Evolutionary conservation across 352 stramenopile species (phyloP), one percentile per base, ranked within the genome.

Genomic region (Globisporangium sylvaticum): DNA sequence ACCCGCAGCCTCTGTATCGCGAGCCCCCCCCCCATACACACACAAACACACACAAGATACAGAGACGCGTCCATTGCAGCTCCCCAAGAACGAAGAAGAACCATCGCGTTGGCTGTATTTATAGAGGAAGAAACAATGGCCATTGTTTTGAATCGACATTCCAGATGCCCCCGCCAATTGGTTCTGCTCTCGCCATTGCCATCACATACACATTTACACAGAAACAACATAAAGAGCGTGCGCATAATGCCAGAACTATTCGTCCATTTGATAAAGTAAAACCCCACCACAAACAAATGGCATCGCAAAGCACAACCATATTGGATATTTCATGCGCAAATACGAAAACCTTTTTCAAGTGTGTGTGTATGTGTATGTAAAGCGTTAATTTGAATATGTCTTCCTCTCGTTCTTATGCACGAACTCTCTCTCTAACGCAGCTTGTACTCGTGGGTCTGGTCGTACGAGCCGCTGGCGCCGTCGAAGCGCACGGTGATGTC

Each of bases 401-500:
- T 12, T 48, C 20, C n/a, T 60, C 29, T 60, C 10, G 42, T 22
- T 46, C 14, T 10, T 37, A 10, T 60, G 9, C 15, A 22, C 3
- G 29, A 1, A 20, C 60, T 79, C 20, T 44, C 60, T 79, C 12
- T 44, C 56, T 91, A 96, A 65, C 88, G 86, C 69, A 97, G 75
- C 64, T 93, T 90, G 76, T 91, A 96, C 66, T 82, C 76, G 65
- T 94, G 80, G 24, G 79, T 76, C 63, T 85, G 72, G 64, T 73
- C 78, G 78, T 90, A 89, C 48, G 84, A 89, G 58, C 73, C 79
- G 53, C 75, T 92, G 24, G 77, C 64, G 60, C 86, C 85, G 63
- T 94, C 86, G 58, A 94, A 94, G 56, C 81, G 84, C 58, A 96
- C 83, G 24, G 77, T 78, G 54, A 96, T 89, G 67, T 91, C 80